Percentiles rank a stretch among this genome's conserved stretches.
Conservation (phyloP, 2,329 filamentous ascomycete genomes). For the Niveomyces coronatus region DNA sequence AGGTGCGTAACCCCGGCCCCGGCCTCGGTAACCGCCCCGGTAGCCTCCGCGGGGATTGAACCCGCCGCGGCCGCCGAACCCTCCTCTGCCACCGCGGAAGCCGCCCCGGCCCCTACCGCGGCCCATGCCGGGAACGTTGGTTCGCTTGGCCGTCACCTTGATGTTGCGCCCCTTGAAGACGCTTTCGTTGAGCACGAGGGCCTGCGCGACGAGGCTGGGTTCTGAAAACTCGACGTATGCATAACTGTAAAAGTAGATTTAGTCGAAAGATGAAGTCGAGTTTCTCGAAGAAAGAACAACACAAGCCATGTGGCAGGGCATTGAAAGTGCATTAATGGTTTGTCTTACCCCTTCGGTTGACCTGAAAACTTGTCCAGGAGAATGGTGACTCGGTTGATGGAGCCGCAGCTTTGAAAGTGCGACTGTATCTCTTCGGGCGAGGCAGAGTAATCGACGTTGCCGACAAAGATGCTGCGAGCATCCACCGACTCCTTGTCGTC, state of each 20-base stretch:
- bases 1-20: conserved; percentile 53
- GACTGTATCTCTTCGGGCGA: conserved; percentile 97
- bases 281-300: not conserved
- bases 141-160: conserved; percentile 92
- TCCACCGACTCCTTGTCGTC: conserved; percentile 97
- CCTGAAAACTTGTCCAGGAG: conserved; percentile 96
- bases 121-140: conserved; percentile 90
- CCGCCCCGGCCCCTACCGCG: conserved; percentile 59
- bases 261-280: conserved; percentile 10
- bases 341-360: conserved; percentile 89
- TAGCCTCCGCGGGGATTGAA: conserved; percentile 49
- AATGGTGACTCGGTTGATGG: conserved; percentile 97
- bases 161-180: conserved; percentile 89
- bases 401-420: conserved; percentile 94
- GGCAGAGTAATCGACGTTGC: conserved; percentile 95
- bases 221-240: conserved; percentile 98
- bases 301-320: not conserved
- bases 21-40: conserved; percentile 56
- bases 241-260: conserved; percentile 52
- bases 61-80: conserved; percentile 44
- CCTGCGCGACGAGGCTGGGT: conserved; percentile 83
- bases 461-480: conserved; percentile 91
- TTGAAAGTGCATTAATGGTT: no score
- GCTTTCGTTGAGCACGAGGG: conserved; percentile 91
- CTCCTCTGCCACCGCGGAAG: conserved; percentile 40